These are phyloP conservation scores for Physcomitrellopsis africana DNA, from an alignment of 225 moss, liverwort and hornwort genomes.

Conservation along the genomic window DNA sequence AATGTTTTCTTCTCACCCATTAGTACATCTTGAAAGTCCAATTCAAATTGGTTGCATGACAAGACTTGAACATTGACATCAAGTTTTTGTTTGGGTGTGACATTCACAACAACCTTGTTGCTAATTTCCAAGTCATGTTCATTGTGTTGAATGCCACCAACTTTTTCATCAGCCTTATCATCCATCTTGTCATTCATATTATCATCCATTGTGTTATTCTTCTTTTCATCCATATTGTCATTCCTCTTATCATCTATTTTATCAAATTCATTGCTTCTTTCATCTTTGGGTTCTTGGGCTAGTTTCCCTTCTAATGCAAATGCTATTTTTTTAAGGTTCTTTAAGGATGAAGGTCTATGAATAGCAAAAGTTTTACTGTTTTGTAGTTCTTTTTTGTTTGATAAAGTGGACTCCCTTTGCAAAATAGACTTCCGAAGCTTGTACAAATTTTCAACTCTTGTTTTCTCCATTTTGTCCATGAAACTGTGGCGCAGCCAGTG, in stretches of 20 bases:
- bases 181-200: too few species aligned
- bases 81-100: constrained; percentile 34
- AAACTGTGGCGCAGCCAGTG: constrained; percentile 54
- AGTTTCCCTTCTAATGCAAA: not conserved
- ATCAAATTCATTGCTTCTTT: not conserved
- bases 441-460: constrained; percentile 38
- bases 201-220: too few species aligned
- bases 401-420: constrained; percentile 17
- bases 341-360: constrained; percentile 31
- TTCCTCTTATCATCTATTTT: not conserved
- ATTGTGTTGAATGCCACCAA: not conserved
- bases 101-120: not conserved
- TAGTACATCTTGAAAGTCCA: constrained; percentile 75
- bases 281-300: not conserved
- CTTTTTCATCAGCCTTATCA: not conserved
- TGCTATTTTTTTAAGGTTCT: rapidly evolving
- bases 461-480: constrained; percentile 45
- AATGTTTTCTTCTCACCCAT: constrained; percentile 70
- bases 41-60: constrained; percentile 66
- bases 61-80: constrained; percentile 67
- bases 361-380: constrained; percentile 33
- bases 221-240: too few species aligned
- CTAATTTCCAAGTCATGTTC: not conserved
- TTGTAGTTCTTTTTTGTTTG: not conserved
- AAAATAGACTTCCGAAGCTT: constrained; percentile 48